These are phyloP conservation scores for Parachaetomium inaequale DNA, from an alignment of 495 filamentous ascomycete genomes.

Conservation along the genomic window DNA sequence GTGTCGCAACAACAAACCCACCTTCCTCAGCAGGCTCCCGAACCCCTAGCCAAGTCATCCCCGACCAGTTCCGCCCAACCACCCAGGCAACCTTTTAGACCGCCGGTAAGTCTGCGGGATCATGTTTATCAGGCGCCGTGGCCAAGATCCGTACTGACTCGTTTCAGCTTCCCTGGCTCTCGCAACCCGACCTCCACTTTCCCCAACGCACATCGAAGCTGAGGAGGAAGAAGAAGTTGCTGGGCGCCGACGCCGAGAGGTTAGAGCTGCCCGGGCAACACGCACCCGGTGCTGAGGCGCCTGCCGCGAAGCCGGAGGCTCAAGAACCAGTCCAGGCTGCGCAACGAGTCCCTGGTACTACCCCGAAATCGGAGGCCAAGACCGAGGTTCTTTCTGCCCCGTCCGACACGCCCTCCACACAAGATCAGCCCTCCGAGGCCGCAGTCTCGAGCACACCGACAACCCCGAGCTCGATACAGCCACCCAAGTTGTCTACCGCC, in stretches of 20 bases:
- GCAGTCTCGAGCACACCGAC: constrained; percentile 65
- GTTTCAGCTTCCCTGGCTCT: constrained; percentile 76
- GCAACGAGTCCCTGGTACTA: constrained; percentile 30
- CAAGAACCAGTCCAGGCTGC: constrained; percentile 16
- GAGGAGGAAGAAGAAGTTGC: constrained; percentile 35
- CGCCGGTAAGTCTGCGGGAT: constrained; percentile 54
- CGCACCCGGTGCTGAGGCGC: constrained; percentile 12
- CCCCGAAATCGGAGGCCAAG: constrained; percentile 22
- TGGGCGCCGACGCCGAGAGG: constrained; percentile 29
- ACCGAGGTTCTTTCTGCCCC: constrained; percentile 33
- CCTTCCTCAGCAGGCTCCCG: not conserved
- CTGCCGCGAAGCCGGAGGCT: constrained; percentile 22
- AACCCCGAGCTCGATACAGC: constrained; percentile 60
- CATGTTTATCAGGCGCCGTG: no score
- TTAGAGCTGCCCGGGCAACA: constrained; percentile 37
- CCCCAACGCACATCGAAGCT: constrained; percentile 48
- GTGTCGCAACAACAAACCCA: constrained; percentile 11
- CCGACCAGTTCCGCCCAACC: constrained; percentile 4
- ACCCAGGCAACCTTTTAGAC: constrained; percentile 49
- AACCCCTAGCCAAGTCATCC: constrained; percentile 5
- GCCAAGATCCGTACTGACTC: constrained; percentile 19
- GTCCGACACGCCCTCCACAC: constrained; percentile 65
- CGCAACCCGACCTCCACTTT: constrained; percentile 62
- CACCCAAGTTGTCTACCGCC: constrained; percentile 34
- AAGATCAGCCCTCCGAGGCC: constrained; percentile 61